Percentiles rank a stretch among this genome's conserved stretches.
Evolutionary conservation across 75 land plant species (phyloP).

Genomic region (Larix kaempferi): DNA sequence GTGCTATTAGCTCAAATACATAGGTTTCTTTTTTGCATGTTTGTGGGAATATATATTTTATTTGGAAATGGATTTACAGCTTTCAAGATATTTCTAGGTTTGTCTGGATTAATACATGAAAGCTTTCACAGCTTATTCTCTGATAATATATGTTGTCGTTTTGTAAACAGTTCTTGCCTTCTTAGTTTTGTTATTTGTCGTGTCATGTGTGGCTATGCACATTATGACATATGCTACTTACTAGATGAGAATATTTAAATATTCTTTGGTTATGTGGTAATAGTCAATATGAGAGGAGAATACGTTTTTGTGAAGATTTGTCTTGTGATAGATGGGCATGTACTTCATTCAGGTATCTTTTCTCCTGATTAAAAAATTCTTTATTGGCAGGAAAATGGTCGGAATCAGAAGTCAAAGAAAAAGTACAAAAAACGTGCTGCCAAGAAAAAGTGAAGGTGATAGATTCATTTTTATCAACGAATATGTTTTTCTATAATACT

Average conservation of each 20-base stretch:
- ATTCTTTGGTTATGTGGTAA: not conserved
- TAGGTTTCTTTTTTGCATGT: too few species aligned
- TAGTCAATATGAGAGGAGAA: not conserved
- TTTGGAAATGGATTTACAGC: too few species aligned
- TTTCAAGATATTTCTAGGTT: too few species aligned
- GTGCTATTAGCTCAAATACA: too few species aligned
- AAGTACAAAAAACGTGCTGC: not conserved
- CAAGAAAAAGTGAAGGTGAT: constrained; percentile 3
- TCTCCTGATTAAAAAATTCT: not conserved
- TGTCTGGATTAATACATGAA: too few species aligned
- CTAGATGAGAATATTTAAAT: not conserved
- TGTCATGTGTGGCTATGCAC: not conserved
- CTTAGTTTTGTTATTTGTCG: too few species aligned
- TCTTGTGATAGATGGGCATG: not conserved
- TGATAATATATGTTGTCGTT: too few species aligned
- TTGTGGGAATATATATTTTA: too few species aligned
- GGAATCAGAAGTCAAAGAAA: not conserved
- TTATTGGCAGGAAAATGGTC: not conserved
- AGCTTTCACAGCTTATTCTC: too few species aligned
- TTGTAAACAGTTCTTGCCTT: too few species aligned
- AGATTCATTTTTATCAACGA: not conserved
- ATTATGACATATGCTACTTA: not conserved
- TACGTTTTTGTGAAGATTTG: not conserved
- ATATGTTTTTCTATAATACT: too few species aligned
- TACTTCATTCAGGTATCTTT: not conserved